A percentile compares a stretch with the other conserved stretches of the same genome.
Conservation (phyloP, 495 filamentous ascomycete genomes). For the Penicillium pancosmium region DNA sequence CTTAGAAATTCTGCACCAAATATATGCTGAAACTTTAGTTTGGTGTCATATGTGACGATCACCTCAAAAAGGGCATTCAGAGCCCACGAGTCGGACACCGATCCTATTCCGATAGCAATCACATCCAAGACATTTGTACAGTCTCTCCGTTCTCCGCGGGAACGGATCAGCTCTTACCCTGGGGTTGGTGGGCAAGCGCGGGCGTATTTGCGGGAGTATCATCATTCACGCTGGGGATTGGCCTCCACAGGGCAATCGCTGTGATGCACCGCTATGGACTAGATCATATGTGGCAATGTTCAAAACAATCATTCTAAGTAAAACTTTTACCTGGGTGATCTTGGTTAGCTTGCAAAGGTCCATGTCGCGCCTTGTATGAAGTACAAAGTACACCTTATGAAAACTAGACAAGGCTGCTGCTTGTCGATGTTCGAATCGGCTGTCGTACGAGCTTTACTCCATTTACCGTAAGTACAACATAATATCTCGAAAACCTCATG, state of each 20-base stretch:
- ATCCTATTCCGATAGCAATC: background rate
- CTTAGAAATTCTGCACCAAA: background rate
- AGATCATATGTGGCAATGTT: background rate
- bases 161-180: background rate
- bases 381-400: background rate
- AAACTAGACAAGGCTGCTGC: background rate
- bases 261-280: background rate
- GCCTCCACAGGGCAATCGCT: background rate
- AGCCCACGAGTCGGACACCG: background rate
- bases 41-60: constrained; percentile 2
- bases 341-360: background rate
- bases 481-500: no score
- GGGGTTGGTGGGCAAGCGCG: background rate
- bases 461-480: no score
- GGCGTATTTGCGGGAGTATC: background rate
- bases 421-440: no score
- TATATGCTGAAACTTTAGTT: background rate
- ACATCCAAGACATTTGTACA: background rate
- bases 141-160: background rate
- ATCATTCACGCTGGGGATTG: background rate
- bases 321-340: background rate
- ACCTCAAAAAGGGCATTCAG: background rate
- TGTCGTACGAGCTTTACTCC: no score
- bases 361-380: background rate
- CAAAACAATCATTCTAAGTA: background rate